Evolutionary conservation across 257 asterid species (phyloP).

Genomic region (Ophiorrhiza pumila): DNA sequence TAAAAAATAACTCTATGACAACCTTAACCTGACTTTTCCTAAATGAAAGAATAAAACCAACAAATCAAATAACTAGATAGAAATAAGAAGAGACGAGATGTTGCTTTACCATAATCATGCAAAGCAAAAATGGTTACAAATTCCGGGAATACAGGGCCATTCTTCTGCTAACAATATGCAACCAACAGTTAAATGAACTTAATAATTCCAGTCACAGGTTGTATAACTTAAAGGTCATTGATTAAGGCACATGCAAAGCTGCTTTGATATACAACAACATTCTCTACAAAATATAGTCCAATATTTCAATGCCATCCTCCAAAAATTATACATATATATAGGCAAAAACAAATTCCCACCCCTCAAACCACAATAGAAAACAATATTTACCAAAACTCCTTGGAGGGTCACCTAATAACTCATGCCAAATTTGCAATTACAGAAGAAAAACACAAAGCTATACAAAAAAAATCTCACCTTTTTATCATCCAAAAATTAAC

Average conservation of each 20-base stretch:
- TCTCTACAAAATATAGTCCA: neutral
- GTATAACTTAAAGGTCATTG: neutral
- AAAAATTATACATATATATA: neutral
- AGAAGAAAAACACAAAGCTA: conserved; percentile 4
- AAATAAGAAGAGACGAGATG: neutral
- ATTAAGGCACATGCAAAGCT: neutral
- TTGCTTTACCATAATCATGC: neutral
- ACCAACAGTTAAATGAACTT: neutral
- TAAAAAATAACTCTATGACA: neutral
- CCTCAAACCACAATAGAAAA: neutral
- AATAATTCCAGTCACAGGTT: neutral
- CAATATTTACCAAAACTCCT: neutral
- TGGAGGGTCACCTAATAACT: conserved; percentile 10
- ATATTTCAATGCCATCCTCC: neutral
- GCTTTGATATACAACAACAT: conserved; percentile 6
- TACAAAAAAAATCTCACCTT: conserved; percentile 31
- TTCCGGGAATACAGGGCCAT: neutral
- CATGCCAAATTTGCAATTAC: neutral
- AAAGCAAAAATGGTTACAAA: neutral
- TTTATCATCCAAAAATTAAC: conserved; percentile 43
- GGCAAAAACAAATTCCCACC: neutral
- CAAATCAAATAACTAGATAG: neutral
- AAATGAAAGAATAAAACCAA: neutral
- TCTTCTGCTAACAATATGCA: neutral
- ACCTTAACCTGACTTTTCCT: neutral